Percentiles rank a stretch among this genome's conserved stretches.
These are phyloP conservation scores for Syzygium grande DNA, from an alignment of 345 rosid genomes.

Conservation along the genomic window DNA sequence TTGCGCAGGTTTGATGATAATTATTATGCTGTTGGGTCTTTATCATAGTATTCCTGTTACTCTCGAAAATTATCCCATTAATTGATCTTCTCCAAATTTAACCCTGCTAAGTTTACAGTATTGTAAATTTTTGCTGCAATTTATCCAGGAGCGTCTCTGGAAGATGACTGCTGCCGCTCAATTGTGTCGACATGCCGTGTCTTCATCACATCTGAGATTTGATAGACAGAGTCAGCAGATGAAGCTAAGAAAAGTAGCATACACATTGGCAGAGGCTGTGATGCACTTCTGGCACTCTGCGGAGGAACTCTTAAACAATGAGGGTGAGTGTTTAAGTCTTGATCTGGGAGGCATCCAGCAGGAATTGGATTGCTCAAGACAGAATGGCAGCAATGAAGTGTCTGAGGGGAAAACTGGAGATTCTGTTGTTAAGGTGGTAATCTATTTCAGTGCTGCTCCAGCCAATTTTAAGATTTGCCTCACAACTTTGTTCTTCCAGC, in stretches of 20 bases:
- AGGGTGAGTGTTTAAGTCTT: constrained; percentile 16
- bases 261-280: constrained; percentile 67
- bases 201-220: constrained; percentile 49
- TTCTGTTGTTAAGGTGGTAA: constrained; percentile 18
- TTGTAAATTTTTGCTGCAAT: not conserved
- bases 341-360: constrained; percentile 10
- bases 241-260: constrained; percentile 59
- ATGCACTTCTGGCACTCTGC: constrained; percentile 83
- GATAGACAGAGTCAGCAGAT: constrained; percentile 36
- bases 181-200: constrained; percentile 64
- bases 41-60: not conserved
- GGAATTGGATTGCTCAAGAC: constrained; percentile 14
- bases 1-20: constrained; percentile 68
- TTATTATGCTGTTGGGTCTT: not conserved
- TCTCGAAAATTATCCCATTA: not conserved
- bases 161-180: constrained; percentile 95
- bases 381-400: constrained; percentile 17
- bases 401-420: constrained; percentile 24
- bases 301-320: constrained; percentile 30
- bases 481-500: not conserved
- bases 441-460: not conserved
- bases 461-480: not conserved
- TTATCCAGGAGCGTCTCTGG: constrained; percentile 91
- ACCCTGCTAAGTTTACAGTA: not conserved
- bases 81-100: not conserved